phyloP scores from a whole-genome alignment of 768 basidiomycete genomes.

The Cytidiella melzeri region DNA sequence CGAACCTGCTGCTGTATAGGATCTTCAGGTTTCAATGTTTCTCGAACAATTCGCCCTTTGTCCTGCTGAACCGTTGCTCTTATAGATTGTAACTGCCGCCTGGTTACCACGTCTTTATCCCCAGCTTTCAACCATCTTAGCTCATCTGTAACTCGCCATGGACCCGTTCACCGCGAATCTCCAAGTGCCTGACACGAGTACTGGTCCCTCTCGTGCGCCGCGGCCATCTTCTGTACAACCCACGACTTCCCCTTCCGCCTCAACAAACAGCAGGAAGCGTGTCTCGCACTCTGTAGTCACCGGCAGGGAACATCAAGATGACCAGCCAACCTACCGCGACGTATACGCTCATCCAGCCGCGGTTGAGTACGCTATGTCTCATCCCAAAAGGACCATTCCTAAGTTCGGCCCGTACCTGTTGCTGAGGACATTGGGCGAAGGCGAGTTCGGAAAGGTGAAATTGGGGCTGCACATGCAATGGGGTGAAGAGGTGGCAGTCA shows the following conservation, averaged over 20 bases:
- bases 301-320: slow-evolving; percentile 39
- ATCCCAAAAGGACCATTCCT: slow-evolving; percentile 81
- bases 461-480: slow-evolving; percentile 90
- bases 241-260: slow-evolving; percentile 28
- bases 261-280: slow-evolving; percentile 43
- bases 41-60: neutral
- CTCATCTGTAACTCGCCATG: slow-evolving; percentile 16
- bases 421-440: slow-evolving; percentile 94
- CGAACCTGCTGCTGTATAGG: neutral
- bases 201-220: slow-evolving; percentile 39
- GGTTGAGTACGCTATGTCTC: slow-evolving; percentile 73
- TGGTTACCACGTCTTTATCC: slow-evolving; percentile 8
- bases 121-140: slow-evolving; percentile 1
- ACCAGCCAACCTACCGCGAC: slow-evolving; percentile 52
- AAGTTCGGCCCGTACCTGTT: slow-evolving; percentile 95
- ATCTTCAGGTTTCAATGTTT: neutral
- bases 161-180: slow-evolving; percentile 27
- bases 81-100: slow-evolving; percentile 5
- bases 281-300: slow-evolving; percentile 71
- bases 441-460: slow-evolving; percentile 98
- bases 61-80: neutral
- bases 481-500: slow-evolving; percentile 98
- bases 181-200: slow-evolving; percentile 38
- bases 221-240: slow-evolving; percentile 60
- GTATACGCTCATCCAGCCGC: slow-evolving; percentile 84